These are phyloP conservation scores for Trichoderma hamatum DNA, from an alignment of 2,329 filamentous ascomycete species.

Conservation along the genomic window DNA sequence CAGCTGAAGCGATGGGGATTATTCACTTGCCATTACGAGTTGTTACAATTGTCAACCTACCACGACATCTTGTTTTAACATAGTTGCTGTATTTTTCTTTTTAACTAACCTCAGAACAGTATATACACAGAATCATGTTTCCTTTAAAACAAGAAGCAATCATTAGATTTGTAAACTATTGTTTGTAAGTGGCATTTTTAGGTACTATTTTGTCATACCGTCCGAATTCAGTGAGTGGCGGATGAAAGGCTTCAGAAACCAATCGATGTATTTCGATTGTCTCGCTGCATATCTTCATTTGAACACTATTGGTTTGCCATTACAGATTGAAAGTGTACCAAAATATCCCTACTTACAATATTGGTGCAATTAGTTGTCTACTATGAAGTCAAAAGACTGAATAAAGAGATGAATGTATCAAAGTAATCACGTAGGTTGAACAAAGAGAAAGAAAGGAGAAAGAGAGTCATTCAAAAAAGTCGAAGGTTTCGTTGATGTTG, in stretches of 20 bases:
- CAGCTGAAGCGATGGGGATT: background rate
- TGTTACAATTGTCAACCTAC: background rate
- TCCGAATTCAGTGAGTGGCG: background rate
- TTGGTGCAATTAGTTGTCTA: background rate
- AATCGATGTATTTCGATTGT: background rate
- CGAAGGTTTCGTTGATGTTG: background rate
- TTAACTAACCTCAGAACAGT: background rate
- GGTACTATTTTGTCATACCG: background rate
- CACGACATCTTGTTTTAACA: background rate
- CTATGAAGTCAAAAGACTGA: background rate
- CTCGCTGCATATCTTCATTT: background rate
- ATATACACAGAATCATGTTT: background rate
- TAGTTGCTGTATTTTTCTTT: background rate
- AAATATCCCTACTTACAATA: background rate
- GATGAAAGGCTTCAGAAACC: background rate
- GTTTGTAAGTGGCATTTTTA: background rate
- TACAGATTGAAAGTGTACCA: accelerated
- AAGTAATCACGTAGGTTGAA: background rate
- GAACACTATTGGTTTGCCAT: background rate
- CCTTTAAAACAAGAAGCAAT: background rate
- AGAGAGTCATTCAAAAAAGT: background rate
- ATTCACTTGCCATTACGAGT: background rate
- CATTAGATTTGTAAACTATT: background rate
- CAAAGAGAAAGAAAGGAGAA: background rate
- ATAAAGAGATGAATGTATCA: background rate